Evolutionary conservation across 2,329 filamentous ascomycete genomes (phyloP).

Genomic region (Truncatella angustata): DNA sequence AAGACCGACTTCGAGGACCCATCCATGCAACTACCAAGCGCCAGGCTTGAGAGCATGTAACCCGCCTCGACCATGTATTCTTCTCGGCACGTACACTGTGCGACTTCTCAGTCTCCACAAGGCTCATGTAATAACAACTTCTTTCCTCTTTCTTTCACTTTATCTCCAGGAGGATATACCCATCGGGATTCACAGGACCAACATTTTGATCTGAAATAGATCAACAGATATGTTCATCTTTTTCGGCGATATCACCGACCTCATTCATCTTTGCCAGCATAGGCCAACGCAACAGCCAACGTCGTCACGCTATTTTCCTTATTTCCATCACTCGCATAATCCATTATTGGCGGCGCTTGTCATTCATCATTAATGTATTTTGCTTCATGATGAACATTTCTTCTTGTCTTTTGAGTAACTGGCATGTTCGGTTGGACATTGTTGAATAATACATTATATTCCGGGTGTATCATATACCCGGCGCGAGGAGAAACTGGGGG

Average conservation of each 20-base stretch:
- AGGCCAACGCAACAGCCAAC: background rate
- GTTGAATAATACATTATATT: constrained; percentile 3
- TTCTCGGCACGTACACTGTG: too few relatives aligned
- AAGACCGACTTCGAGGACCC: constrained; percentile 60
- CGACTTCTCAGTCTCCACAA: background rate
- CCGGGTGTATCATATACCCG: background rate
- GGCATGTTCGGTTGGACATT: background rate
- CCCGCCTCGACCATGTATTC: too few relatives aligned
- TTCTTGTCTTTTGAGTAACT: background rate
- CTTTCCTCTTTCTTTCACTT: background rate
- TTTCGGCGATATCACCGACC: background rate
- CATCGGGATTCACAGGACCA: constrained; percentile 3
- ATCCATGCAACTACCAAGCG: constrained; percentile 58
- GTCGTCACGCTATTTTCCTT: background rate
- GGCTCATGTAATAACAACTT: background rate
- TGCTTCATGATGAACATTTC: background rate
- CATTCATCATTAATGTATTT: background rate
- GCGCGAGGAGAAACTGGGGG: background rate
- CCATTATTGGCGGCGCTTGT: constrained; percentile 2
- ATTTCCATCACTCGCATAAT: constrained; percentile 6
- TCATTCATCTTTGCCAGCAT: background rate
- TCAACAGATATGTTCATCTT: background rate
- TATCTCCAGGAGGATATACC: constrained; percentile 4
- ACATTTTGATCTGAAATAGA: background rate
- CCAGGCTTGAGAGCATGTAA: constrained; percentile 56